A percentile compares a stretch with the other conserved stretches of the same genome.
These are phyloP conservation scores for Colletotrichum chlorophyti DNA, from an alignment of 2,329 filamentous ascomycete species.

Conservation along the genomic window DNA sequence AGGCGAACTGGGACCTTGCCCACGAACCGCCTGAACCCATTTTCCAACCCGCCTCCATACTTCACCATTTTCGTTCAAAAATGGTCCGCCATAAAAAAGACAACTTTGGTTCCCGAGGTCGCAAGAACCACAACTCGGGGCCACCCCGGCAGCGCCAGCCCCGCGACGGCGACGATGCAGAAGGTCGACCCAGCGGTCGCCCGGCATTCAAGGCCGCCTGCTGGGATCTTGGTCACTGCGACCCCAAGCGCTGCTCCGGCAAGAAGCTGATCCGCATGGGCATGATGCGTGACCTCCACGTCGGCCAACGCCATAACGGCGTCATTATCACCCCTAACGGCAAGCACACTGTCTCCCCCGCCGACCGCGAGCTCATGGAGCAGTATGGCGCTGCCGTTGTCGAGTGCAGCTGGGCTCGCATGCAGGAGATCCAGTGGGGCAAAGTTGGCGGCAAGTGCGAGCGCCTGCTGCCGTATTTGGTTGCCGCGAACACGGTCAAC, in stretches of 20 bases:
- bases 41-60: not conserved
- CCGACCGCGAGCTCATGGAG: conserved; percentile 82
- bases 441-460: conserved; percentile 95
- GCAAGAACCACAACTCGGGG: conserved; percentile 66
- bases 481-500: conserved; percentile 96
- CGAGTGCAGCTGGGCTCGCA: conserved; percentile 95
- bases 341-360: conserved; percentile 82
- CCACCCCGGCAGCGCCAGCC: conserved; percentile 61
- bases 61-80: not conserved
- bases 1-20: not conserved
- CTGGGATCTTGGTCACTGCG: conserved; percentile 98
- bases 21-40: not conserved
- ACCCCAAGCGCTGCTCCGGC: conserved; percentile 94
- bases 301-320: conserved; percentile 90
- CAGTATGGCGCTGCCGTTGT: conserved; percentile 94
- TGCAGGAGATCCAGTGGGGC: conserved; percentile 87
- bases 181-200: conserved; percentile 38
- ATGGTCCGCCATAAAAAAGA: conserved; percentile 99
- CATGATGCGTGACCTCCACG: conserved; percentile 88
- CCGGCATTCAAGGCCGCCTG: conserved; percentile 88
- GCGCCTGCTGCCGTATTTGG: conserved; percentile 88
- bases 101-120: conserved; percentile 72
- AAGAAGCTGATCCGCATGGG: conserved; percentile 93
- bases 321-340: conserved; percentile 96
- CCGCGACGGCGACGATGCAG: conserved; percentile 43